These are phyloP conservation scores for Alliaria petiolata DNA, from an alignment of 345 rosid species.

Conservation along the genomic window DNA sequence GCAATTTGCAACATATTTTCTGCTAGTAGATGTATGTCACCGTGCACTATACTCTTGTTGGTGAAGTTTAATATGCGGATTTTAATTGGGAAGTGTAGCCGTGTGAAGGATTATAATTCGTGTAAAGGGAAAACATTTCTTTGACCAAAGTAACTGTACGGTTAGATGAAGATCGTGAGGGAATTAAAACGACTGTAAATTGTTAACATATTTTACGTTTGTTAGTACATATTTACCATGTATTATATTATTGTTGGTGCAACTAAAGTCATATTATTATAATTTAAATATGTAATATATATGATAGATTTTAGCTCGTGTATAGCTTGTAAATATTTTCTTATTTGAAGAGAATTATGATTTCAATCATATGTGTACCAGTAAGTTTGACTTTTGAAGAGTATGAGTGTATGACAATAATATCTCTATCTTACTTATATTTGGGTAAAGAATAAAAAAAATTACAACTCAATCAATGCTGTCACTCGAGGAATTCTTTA, in stretches of 20 bases:
- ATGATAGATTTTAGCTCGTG: neutral
- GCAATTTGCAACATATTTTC: no score
- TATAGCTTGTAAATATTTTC: neutral
- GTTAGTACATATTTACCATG: neutral
- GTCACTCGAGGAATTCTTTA: neutral
- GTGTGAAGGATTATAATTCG: no score
- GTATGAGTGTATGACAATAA: neutral
- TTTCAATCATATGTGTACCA: neutral
- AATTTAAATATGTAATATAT: neutral
- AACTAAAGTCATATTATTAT: no score
- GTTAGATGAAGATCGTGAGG: no score
- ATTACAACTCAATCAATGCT: neutral
- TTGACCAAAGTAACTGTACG: no score
- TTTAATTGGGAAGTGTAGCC: no score
- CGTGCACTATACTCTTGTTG: no score
- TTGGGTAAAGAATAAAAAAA: neutral
- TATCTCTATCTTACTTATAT: neutral
- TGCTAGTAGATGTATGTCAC: no score
- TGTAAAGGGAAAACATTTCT: no score
- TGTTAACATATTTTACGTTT: no score
- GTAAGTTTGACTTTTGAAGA: neutral
- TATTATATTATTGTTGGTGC: neutral
- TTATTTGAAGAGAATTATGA: neutral
- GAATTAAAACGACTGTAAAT: no score
- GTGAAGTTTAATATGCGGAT: no score